Evolutionary conservation across 2,329 filamentous ascomycete species (phyloP), one percentile per base, ranked within the genome.

Genomic region (Ascochyta lentis): DNA sequence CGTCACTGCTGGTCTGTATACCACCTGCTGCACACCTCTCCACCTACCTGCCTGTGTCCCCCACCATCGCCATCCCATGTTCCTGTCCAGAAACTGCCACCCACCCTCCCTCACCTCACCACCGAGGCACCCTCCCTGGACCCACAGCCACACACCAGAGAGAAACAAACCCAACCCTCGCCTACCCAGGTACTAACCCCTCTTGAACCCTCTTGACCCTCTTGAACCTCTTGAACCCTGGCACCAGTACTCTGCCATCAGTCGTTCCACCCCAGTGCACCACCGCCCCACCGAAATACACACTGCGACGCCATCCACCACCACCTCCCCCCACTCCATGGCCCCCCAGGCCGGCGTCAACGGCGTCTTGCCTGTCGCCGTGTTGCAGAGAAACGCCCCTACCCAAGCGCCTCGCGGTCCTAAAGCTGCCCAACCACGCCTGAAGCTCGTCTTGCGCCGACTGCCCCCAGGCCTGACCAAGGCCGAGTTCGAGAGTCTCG

Each of bases 381-480:
- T 73, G 31, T 63, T 76, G 41, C 74, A 77, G 57, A 76, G 76
- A 60, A 74, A 69, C 50, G 24, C 66, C 33, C 64, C 69, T 42
- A 49, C 63, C 10, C 68, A 71, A 16, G 49, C 69, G 2, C 61
- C 73, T 53, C 73, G 71, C 46, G 71, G 71, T 15, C 70, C 72
- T 54, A 76, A 74, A 44, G 65, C 71, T 29, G 82, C 84, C 63
- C 75, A 81, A 16, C 83, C 87, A 53, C 89, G 91, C 56, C 84
- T 96, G 69, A 98, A 98, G 80, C 83, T 96, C 12, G 82, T 96
- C 23, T 82, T 97, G 50, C 87, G 96, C 48, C 86, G 94, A 54
- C 84, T 99, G 4, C 91, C 95, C 9, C 93, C 95, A 1, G 91
- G 89, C 8, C 82, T 99, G 73, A 96, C 90, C 0, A 85, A 91